Evolutionary conservation across 306 rosid genomes (phyloP), one percentile per base, ranked within the genome.

Genomic region (Purshia tridentata): DNA sequence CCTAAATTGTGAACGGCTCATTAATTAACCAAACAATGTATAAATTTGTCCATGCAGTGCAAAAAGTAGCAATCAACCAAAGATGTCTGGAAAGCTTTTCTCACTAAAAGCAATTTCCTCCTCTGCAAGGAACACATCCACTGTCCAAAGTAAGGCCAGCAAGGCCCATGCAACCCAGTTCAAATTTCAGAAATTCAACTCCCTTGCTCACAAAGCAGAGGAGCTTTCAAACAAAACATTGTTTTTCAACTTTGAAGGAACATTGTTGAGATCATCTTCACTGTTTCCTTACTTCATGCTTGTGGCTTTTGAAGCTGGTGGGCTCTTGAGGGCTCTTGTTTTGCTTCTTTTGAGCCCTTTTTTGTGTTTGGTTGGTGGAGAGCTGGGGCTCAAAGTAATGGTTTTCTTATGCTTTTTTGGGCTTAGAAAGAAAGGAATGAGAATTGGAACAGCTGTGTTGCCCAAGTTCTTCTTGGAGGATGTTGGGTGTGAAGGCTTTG

Each of bases 241-340:
- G 42, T 57, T 81, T 69, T 91, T 91, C 76, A 83, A 86, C 55
- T 67, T 87, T 35, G 94, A 91, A 72, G 81, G 85, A 6, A 61
- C 87, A 23, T 9, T 91, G 45, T 16, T 91, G 55, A 79, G 77
- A 62, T 78, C 90, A 6, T 39, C 81, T 65, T 85, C 92, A 0
- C 16, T 84, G 19, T 88, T 91, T 40, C 89, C 97, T 41, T 91
- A 88, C 76, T 91, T 91, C 86, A 78, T 88, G 92, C 82, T 91
- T 13, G 90, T 87, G 73, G 91, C 97, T 52, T 82, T 88, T 73
- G 97, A 91, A 76, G 97, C 86, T 45, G 88, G 94, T 15, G 90
- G 94, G 23, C 18, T 86, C 6, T 19, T 84, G 13, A 82, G 97
- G 62, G 77, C 84, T 47, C 72, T 88, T 13, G 23, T 84, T 64